A percentile compares a stretch with the other conserved stretches of the same genome.
phyloP scores from a whole-genome alignment of 495 filamentous ascomycete species.

The Darksidea phi region DNA sequence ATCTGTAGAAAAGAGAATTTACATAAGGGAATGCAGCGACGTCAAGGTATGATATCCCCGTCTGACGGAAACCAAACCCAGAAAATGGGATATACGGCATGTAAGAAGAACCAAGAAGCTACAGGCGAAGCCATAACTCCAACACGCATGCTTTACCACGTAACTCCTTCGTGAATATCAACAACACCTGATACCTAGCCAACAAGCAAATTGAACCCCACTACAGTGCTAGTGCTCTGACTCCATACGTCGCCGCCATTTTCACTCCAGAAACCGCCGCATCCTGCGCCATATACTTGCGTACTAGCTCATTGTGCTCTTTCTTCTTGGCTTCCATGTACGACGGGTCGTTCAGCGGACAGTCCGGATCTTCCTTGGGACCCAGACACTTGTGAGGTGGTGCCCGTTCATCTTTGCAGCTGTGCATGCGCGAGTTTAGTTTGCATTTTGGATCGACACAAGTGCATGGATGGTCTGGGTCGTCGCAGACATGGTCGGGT shows the following conservation, averaged over 20 bases:
- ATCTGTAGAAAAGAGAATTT: too few relatives aligned
- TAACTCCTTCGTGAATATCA: too few relatives aligned
- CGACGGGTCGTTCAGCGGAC: slow-evolving; percentile 2
- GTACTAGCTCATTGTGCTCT: slow-evolving; percentile 9
- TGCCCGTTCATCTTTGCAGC: neutral
- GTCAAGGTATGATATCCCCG: too few relatives aligned
- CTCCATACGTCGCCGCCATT: neutral
- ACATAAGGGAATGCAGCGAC: too few relatives aligned
- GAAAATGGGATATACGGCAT: too few relatives aligned
- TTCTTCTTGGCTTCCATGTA: slow-evolving; percentile 8
- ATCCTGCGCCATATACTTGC: slow-evolving; percentile 12
- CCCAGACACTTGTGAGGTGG: neutral
- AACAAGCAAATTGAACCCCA: neutral
- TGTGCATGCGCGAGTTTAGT: slow-evolving; percentile 4
- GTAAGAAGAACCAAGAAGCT: too few relatives aligned
- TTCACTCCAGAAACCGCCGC: slow-evolving; percentile 4
- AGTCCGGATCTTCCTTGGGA: neutral
- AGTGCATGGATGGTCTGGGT: slow-evolving; percentile 12
- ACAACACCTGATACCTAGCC: too few relatives aligned
- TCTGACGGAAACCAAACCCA: too few relatives aligned
- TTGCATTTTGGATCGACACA: slow-evolving; percentile 14
- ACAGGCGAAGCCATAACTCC: too few relatives aligned
- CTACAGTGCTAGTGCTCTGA: neutral
- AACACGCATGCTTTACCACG: too few relatives aligned
- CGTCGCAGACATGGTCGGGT: slow-evolving; percentile 1